Evolutionary conservation across 768 basidiomycete genomes (phyloP).

Genomic region (Psilocybe tampanensis): DNA sequence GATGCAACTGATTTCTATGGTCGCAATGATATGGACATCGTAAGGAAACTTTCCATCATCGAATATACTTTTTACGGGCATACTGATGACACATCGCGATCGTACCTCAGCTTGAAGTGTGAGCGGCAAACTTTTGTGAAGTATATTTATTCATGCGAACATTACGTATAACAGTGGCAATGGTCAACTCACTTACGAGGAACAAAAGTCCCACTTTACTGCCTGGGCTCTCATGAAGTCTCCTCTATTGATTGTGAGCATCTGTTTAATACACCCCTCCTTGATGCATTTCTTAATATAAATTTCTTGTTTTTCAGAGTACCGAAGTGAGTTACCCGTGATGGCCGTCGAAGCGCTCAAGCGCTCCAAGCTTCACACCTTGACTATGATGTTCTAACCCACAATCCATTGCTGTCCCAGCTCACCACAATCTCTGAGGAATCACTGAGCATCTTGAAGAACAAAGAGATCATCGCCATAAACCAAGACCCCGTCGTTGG

Average conservation of each 20-base stretch:
- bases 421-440: slow-evolving; percentile 49
- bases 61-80: not conserved
- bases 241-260: slow-evolving; percentile 54
- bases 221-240: slow-evolving; percentile 76
- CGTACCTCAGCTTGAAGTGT: slow-evolving; percentile 55
- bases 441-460: slow-evolving; percentile 58
- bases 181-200: slow-evolving; percentile 60
- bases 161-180: slow-evolving; percentile 49
- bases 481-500: slow-evolving; percentile 69
- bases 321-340: slow-evolving; percentile 32
- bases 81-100: slow-evolving; percentile 2
- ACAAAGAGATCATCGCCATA: slow-evolving; percentile 67
- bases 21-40: slow-evolving; percentile 71
- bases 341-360: not conserved
- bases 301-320: slow-evolving; percentile 23
- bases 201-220: slow-evolving; percentile 71
- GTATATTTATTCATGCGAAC: not conserved
- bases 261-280: slow-evolving; percentile 9
- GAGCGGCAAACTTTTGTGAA: slow-evolving; percentile 17
- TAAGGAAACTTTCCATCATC: slow-evolving; percentile 29
- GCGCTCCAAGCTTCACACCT: not conserved
- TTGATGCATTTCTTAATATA: not conserved
- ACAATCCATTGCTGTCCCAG: slow-evolving; percentile 33
- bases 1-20: slow-evolving; percentile 70
- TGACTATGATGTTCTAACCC: not conserved